Evolutionary conservation across 495 filamentous ascomycete species (phyloP).

Genomic region (Amorphotheca resinae): DNA sequence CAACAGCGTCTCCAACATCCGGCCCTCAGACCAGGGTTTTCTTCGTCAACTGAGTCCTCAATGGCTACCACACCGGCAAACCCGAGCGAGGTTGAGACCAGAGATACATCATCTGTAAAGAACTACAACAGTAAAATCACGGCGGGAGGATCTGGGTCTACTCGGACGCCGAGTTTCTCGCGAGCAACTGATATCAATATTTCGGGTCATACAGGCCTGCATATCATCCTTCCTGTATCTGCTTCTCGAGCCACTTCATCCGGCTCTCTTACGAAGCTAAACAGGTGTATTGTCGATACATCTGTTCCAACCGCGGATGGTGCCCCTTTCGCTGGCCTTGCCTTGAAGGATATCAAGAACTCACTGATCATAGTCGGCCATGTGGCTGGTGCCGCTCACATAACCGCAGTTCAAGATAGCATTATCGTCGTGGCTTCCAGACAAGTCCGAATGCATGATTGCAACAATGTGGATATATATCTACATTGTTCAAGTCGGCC

Average conservation of each 20-base stretch:
- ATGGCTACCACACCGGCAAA: conserved; percentile 37
- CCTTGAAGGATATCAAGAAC: conserved; percentile 52
- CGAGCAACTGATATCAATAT: conserved; percentile 49
- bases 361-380: conserved; percentile 66
- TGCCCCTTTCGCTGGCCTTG: conserved; percentile 60
- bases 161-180: conserved; percentile 48
- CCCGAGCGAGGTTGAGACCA: conserved; percentile 23
- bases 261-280: conserved; percentile 58
- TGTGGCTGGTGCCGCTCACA: conserved; percentile 66
- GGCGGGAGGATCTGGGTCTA: conserved; percentile 15
- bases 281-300: conserved; percentile 68
- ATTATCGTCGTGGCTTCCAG: conserved; percentile 63
- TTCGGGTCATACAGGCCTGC: conserved; percentile 45
- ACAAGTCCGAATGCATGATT: conserved; percentile 88
- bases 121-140: conserved; percentile 39
- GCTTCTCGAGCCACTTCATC: conserved; percentile 54
- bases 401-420: conserved; percentile 62
- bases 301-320: conserved; percentile 48
- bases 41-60: conserved; percentile 38
- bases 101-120: conserved; percentile 26
- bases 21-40: conserved; percentile 7
- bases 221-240: conserved; percentile 61
- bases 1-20: conserved; percentile 32
- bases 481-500: conserved; percentile 70
- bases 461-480: conserved; percentile 66